Percentiles rank a stretch among this genome's conserved stretches.
Conservation (phyloP, 257 asterid species). For the Osmanthus fragrans region DNA sequence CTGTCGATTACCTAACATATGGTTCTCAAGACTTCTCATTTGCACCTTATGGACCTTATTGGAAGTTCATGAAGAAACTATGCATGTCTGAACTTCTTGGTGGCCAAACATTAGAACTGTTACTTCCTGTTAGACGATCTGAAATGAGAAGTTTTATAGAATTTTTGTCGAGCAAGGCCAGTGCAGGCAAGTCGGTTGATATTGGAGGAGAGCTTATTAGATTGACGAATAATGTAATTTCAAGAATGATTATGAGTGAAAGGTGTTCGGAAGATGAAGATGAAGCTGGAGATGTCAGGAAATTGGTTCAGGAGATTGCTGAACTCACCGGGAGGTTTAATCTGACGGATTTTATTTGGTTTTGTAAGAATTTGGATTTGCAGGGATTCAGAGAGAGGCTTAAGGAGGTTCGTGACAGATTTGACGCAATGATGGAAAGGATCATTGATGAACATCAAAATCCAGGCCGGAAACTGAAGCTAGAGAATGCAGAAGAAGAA, state of each 20-base stretch:
- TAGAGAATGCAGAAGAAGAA: constrained; percentile 18
- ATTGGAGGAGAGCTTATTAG: constrained; percentile 60
- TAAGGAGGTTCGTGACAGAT: constrained; percentile 45
- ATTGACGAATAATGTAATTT: constrained; percentile 55
- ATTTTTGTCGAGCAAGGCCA: constrained; percentile 29
- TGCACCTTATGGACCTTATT: constrained; percentile 67
- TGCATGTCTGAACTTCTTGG: constrained; percentile 81
- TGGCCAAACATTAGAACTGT: constrained; percentile 53
- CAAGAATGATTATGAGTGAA: constrained; percentile 65
- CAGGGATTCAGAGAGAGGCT: constrained; percentile 63
- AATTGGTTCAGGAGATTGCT: constrained; percentile 49
- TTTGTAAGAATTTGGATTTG: constrained; percentile 70
- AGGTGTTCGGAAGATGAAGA: constrained; percentile 56
- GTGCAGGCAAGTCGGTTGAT: constrained; percentile 41
- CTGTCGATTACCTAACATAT: constrained; percentile 57
- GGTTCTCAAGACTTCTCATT: constrained; percentile 76
- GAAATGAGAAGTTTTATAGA: constrained; percentile 42
- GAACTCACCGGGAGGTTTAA: constrained; percentile 63
- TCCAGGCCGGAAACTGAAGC: constrained; percentile 32
- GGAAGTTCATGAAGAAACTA: constrained; percentile 81
- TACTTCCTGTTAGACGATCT: constrained; percentile 52
- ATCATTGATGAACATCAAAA: constrained; percentile 53
- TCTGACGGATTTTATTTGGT: constrained; percentile 62
- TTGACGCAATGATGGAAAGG: constrained; percentile 62
- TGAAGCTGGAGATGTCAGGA: constrained; percentile 55